Percentiles rank a stretch among this genome's conserved stretches.
These are phyloP conservation scores for Aeschynomene evenia DNA, from an alignment of 306 rosid genomes.

Conservation along the genomic window DNA sequence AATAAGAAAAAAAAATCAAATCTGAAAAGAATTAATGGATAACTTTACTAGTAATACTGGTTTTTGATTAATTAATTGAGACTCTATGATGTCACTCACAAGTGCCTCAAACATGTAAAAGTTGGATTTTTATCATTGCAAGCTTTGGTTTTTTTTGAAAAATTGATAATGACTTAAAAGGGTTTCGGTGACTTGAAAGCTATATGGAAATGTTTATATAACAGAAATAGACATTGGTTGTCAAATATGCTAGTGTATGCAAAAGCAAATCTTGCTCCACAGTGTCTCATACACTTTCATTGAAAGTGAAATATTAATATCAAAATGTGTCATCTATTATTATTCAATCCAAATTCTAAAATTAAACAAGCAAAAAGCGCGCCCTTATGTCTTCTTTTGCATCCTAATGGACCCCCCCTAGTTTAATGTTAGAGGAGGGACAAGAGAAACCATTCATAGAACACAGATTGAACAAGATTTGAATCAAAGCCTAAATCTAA, in stretches of 20 bases:
- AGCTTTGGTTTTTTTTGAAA: slow-evolving; percentile 19
- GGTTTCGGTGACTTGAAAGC: slow-evolving; percentile 35
- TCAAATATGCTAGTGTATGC: slow-evolving; percentile 16
- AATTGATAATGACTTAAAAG: slow-evolving; percentile 36
- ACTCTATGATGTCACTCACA: slow-evolving; percentile 13
- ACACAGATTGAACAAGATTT: neutral
- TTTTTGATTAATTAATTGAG: neutral
- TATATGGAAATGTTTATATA: slow-evolving; percentile 26
- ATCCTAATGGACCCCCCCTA: neutral
- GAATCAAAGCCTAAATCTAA: neutral
- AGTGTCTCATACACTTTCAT: neutral
- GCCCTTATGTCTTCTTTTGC: neutral
- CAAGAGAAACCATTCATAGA: neutral
- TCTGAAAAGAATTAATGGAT: neutral
- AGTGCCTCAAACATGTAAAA: neutral
- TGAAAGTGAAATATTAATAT: slow-evolving; percentile 35
- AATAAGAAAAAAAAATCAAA: neutral
- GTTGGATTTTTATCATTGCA: neutral
- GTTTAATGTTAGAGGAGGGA: neutral
- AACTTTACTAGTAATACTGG: neutral
- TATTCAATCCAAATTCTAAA: neutral
- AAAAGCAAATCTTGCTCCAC: slow-evolving; percentile 6
- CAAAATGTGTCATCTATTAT: too few relatives aligned
- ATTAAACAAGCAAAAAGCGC: slow-evolving; percentile 24
- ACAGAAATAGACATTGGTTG: slow-evolving; percentile 33